These are phyloP conservation scores for Pseudogymnoascus pannorum DNA, from an alignment of 2,329 filamentous ascomycete species.

Conservation along the genomic window DNA sequence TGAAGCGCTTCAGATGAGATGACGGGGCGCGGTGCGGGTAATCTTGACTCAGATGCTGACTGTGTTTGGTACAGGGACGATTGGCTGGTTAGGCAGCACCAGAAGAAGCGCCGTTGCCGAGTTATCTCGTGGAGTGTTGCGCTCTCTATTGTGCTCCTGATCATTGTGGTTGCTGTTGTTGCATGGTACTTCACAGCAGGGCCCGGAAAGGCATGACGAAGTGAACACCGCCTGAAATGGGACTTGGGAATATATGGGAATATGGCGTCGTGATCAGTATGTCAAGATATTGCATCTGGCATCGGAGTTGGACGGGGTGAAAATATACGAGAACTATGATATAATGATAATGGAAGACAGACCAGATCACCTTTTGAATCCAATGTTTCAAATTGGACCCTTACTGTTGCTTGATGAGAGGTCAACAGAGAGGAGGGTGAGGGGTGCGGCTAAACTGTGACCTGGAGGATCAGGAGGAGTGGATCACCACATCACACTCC, in stretches of 20 bases:
- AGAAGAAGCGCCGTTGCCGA: conserved; percentile 24
- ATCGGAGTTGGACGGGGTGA: background rate
- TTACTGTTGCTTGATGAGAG: background rate
- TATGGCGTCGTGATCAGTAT: background rate
- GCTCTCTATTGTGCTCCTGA: conserved; percentile 18
- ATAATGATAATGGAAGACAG: background rate
- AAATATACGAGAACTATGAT: background rate
- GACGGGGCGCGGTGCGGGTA: conserved; percentile 1
- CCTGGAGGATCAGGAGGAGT: background rate
- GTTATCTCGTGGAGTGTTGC: conserved; percentile 21
- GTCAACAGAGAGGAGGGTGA: background rate
- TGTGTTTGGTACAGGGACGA: conserved; percentile 20
- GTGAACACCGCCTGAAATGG: background rate
- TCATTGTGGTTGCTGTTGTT: conserved; percentile 20
- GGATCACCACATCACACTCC: background rate
- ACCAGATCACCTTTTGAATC: background rate
- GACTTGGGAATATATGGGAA: background rate
- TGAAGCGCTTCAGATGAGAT: background rate
- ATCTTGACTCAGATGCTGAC: conserved; percentile 2
- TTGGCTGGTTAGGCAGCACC: conserved; percentile 27
- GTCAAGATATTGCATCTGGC: background rate
- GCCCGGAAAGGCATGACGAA: background rate
- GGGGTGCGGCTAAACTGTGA: background rate
- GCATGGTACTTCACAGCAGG: conserved; percentile 23
- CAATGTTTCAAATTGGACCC: background rate